These are phyloP conservation scores for Miscanthus lutarioriparius DNA, from an alignment of 176 grass and related monocot genomes.

Conservation along the genomic window DNA sequence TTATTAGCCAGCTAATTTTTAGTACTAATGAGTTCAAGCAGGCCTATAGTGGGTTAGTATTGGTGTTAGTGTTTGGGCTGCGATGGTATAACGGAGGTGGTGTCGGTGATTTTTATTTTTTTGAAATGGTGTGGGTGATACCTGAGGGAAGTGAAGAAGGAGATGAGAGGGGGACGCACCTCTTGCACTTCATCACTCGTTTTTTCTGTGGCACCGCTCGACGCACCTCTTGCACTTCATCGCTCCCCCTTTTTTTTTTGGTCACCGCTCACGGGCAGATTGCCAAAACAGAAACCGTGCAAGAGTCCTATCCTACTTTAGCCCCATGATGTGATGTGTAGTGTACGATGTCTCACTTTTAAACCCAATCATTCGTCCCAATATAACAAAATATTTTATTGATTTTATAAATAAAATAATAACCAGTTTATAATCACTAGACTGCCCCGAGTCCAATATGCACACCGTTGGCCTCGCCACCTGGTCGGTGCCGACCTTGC, in stretches of 20 bases:
- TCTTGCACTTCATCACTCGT: too few relatives aligned
- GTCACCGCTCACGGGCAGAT: background rate
- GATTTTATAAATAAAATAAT: background rate
- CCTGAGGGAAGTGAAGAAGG: too few relatives aligned
- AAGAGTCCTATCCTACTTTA: background rate
- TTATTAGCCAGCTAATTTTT: too few relatives aligned
- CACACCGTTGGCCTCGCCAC: background rate
- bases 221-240: background rate
- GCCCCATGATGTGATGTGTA: background rate
- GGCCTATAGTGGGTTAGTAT: too few relatives aligned
- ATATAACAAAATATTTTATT: background rate
- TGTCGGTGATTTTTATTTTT: too few relatives aligned
- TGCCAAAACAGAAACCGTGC: background rate
- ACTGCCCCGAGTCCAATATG: background rate
- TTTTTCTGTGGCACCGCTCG: too few relatives aligned
- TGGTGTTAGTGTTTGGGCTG: too few relatives aligned
- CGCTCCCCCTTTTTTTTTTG: background rate
- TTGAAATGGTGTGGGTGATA: too few relatives aligned
- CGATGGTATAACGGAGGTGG: too few relatives aligned
- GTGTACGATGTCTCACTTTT: background rate
- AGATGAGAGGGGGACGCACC: too few relatives aligned
- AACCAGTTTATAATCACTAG: background rate
- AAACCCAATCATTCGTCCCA: background rate
- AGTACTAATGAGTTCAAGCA: too few relatives aligned
- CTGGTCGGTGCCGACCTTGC: conserved; percentile 36